A percentile compares a stretch with the other conserved stretches of the same genome.
These are phyloP conservation scores for Piper betle DNA, from an alignment of 164 flowering plant genomes.

Conservation along the genomic window DNA sequence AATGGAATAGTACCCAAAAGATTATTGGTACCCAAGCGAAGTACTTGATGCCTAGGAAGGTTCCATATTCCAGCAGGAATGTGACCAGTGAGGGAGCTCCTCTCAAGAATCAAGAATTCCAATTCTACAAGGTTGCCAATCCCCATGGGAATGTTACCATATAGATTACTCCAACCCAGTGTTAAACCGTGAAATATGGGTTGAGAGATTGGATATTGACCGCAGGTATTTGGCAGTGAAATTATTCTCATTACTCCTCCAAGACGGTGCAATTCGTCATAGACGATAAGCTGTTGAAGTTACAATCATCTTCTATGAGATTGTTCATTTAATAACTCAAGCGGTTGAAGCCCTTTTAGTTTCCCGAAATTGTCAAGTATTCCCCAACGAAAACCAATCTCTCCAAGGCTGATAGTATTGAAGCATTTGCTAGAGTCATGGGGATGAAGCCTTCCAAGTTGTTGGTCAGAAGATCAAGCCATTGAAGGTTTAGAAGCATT, in stretches of 20 bases:
- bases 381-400: background rate
- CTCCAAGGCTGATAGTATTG: background rate
- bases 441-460: background rate
- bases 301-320: conserved; percentile 6
- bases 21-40: background rate
- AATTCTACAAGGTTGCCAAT: conserved; percentile 18
- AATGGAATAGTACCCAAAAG: conserved; percentile 13
- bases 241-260: background rate
- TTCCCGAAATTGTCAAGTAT: conserved; percentile 7
- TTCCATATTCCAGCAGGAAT: conserved; percentile 5
- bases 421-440: background rate
- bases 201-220: conserved; percentile 18
- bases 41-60: background rate
- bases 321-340: background rate
- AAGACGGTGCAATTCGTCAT: conserved; percentile 12
- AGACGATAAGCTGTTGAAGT: conserved; percentile 12
- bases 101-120: background rate
- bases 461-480: background rate
- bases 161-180: conserved; percentile 11
- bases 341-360: background rate
- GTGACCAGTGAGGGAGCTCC: conserved; percentile 13
- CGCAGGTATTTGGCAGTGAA: conserved; percentile 18
- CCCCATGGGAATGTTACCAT: conserved; percentile 19
- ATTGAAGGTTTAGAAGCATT: background rate
- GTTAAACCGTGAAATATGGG: background rate